Base-by-base conservation (phyloP, 2,329 filamentous ascomycete genomes). In the Fusarium hostae region DNA sequence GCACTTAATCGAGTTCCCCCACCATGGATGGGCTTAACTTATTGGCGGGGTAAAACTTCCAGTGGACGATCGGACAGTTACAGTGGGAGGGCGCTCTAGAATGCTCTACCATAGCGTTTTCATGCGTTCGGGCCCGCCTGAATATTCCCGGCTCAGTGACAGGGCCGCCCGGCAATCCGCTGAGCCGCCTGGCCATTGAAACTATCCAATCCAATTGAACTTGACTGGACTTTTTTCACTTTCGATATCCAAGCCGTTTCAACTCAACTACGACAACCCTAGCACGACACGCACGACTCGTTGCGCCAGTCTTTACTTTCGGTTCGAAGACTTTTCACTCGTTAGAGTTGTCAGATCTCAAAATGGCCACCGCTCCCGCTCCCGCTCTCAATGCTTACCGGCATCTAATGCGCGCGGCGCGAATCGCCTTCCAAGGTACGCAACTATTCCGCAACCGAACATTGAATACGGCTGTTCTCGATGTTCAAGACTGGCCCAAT, bases 351-450 rank as follows among this genome's bases (percentile, higher is more conserved):
- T 22, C 8, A 41, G 52, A 24, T 20, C 6, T 62, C 51, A 67
- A 35, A 41, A 76, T 76, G 71, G 62, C 71, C 22, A 72, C 65
- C 57, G 55, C 63, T 44, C 90, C 47, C 1, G 47, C 47, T 50
- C 15, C 94, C 85, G 92, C 93, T 20, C 84, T 94, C 60, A 85
- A 88, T 78, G 94, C 94, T 40, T 98, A 98, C 83, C 87, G 94
- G 78, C 87, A 92, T 74, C 84, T 98, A 44, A 86, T 97, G 75
- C 94, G 95, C 69, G 92, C 95, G 26, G 90, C 93, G 37, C 87
- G 90, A 71, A 86, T 97, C 72, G 94, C 95, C 66, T 99, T 99
- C 79, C 85, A 91, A 84, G 93, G 94, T 95, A 84, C 37, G 78
- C 62, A 39, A 44, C 12, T 24, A 44, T 56, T 39, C 35, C 24